Evolutionary conservation across 73 alveolate species (phyloP), one percentile per base, ranked within the genome.

Genomic region (Paramecium sexaurelia): DNA sequence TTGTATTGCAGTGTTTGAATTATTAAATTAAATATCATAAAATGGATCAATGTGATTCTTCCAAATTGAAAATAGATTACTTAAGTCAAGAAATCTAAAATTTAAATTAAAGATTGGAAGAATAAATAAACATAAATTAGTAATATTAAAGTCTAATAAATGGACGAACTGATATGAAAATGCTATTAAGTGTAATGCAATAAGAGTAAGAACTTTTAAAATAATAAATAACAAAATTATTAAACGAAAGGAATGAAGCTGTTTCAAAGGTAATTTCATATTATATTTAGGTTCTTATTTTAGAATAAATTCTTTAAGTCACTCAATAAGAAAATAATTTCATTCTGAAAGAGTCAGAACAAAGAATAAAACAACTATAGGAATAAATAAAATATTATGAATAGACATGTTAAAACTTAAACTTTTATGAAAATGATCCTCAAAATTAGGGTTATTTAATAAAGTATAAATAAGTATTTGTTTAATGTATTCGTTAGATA

Each of bases 111-210:
- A 71, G 86, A 13, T 22, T 71, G 11, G 29, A 71, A 32, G 86
- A 71, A 20, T 36, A 71, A n/a, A 71, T 33, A 36, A 71, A 3
- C 19, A 71, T 71, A 29, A 71, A 32, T 7, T 9, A 2, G 32
- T 37, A 32, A 32, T 71, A 71, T 37, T 35, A 71, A 36, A 37
- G 32, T 19, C 29, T 71, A 33, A 15, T 71, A 32, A 71, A 71
- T 71, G 86, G 86, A 9, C 37, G 86, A 71, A 71, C 86, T 27
- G 86, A 71, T 71, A 32, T 71, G 55, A 35, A 71, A 36, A 35
- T 35, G 86, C 29, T 71, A 0, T 20, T 71, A 36, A 37, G 86
- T 71, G 56, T 37, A 32, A 35, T 19, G 29, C 20, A 32, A 71
- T 71, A 15, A 19, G 86, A 71, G 27, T 36, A 71, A 19, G 57